phyloP scores from a whole-genome alignment of 2,329 filamentous ascomycete genomes.

The Thielaviopsis ethacetica region DNA sequence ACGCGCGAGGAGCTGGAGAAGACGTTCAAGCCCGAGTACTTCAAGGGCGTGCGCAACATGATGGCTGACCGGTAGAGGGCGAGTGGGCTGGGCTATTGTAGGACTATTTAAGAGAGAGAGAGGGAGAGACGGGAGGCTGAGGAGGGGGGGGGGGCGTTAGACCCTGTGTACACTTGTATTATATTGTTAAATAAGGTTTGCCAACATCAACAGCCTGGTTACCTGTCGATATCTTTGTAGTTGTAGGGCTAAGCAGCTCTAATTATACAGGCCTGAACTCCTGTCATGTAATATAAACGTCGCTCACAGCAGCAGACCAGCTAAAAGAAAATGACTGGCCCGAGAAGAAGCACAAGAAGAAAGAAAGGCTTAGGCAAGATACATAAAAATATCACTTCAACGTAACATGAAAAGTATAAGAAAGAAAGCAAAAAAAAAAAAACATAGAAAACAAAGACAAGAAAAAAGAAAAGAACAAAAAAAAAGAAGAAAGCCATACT shows the following conservation, averaged over 20 bases:
- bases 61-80: conserved; percentile 52
- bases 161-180: neutral
- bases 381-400: neutral
- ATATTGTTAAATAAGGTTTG: neutral
- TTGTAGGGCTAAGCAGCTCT: neutral
- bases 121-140: too few relatives aligned
- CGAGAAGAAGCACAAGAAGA: too few relatives aligned
- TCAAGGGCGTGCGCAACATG: conserved; percentile 63
- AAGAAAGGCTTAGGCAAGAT: neutral
- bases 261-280: too few relatives aligned
- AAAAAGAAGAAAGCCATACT: neutral
- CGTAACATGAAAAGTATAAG: neutral
- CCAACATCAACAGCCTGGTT: too few relatives aligned
- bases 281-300: too few relatives aligned
- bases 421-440: neutral
- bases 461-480: neutral
- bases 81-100: neutral
- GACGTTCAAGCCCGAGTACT: conserved; percentile 53
- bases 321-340: too few relatives aligned
- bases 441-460: neutral
- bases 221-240: neutral
- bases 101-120: neutral
- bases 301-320: too few relatives aligned
- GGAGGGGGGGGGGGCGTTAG: neutral
- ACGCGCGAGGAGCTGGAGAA: conserved; percentile 72